phyloP scores from a whole-genome alignment of 805 yeast genomes.

The Vanderwaltozyma verrucispora region DNA sequence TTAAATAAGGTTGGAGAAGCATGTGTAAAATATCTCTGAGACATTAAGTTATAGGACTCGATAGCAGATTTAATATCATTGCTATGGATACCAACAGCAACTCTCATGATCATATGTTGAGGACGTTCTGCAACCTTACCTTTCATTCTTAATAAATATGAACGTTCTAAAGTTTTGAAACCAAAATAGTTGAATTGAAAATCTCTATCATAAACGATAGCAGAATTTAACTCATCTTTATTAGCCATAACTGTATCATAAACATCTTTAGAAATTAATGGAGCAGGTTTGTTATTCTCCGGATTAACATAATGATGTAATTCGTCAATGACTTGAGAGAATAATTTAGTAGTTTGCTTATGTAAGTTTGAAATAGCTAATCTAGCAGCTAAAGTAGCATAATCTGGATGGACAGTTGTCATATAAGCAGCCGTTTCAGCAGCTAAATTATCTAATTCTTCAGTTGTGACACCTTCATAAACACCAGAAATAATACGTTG shows the following conservation, averaged over 20 bases:
- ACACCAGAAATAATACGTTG: constrained; percentile 95
- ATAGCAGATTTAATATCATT: constrained; percentile 49
- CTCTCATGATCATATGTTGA: constrained; percentile 83
- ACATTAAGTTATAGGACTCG: constrained; percentile 85
- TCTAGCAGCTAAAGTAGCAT: constrained; percentile 90
- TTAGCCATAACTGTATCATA: constrained; percentile 52
- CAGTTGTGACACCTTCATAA: constrained; percentile 92
- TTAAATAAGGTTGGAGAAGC: constrained; percentile 94
- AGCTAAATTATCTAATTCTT: constrained; percentile 72
- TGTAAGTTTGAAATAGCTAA: constrained; percentile 90
- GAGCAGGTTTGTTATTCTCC: constrained; percentile 53
- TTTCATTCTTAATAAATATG: constrained; percentile 61
- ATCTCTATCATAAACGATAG: constrained; percentile 72
- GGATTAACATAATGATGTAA: constrained; percentile 76
- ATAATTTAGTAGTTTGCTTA: constrained; percentile 84
- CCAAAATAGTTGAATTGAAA: constrained; percentile 76
- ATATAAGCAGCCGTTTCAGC: constrained; percentile 97
- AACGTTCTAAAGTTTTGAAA: constrained; percentile 80
- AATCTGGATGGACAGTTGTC: constrained; percentile 98
- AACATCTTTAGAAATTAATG: constrained; percentile 62
- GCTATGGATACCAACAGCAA: constrained; percentile 84
- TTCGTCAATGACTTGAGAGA: constrained; percentile 64
- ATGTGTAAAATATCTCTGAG: constrained; percentile 77
- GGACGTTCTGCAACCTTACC: constrained; percentile 81
- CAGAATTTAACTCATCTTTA: constrained; percentile 56